Percentiles rank a stretch among this genome's conserved stretches.
Evolutionary conservation across 2,329 filamentous ascomycete genomes (phyloP).

Genomic region (Colletotrichum falcatum): DNA sequence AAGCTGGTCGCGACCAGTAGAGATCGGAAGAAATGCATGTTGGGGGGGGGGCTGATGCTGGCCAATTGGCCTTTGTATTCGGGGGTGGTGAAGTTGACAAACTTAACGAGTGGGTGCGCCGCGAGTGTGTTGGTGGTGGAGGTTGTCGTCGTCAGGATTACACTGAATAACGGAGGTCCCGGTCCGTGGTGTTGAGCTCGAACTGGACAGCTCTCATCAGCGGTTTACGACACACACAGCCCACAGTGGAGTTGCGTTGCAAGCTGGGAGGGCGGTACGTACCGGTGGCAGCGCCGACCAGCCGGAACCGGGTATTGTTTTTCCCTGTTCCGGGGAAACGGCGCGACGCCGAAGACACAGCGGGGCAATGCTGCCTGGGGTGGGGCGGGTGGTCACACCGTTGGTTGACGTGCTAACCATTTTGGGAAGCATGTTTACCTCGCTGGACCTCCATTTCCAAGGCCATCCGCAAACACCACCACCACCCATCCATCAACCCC

Average conservation of each 20-base stretch:
- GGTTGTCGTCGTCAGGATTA: conserved; percentile 9
- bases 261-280: not conserved
- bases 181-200: conserved; percentile 13
- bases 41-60: conserved; percentile 50
- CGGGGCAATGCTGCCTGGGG: conserved; percentile 7
- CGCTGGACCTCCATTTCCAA: conserved; percentile 12
- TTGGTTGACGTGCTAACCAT: conserved; percentile 22
- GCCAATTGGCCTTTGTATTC: conserved; percentile 31
- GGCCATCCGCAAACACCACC: conserved; percentile 25
- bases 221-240: conserved; percentile 10
- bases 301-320: conserved; percentile 6
- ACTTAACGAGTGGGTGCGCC: conserved; percentile 21
- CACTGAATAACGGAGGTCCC: not conserved
- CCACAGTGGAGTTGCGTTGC: conserved; percentile 8
- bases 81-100: conserved; percentile 37
- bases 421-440: conserved; percentile 50
- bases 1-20: conserved; percentile 74
- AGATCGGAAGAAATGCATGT: conserved; percentile 76
- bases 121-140: not conserved
- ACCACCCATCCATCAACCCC: conserved; percentile 7
- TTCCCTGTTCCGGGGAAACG: not conserved
- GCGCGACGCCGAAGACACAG: not conserved
- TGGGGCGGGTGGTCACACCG: not conserved
- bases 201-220: conserved; percentile 40
- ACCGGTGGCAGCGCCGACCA: not conserved